Evolutionary conservation across 192 early-diverging fungal genomes (phyloP), one percentile per base, ranked within the genome.

Genomic region (Geranomyces variabilis): DNA sequence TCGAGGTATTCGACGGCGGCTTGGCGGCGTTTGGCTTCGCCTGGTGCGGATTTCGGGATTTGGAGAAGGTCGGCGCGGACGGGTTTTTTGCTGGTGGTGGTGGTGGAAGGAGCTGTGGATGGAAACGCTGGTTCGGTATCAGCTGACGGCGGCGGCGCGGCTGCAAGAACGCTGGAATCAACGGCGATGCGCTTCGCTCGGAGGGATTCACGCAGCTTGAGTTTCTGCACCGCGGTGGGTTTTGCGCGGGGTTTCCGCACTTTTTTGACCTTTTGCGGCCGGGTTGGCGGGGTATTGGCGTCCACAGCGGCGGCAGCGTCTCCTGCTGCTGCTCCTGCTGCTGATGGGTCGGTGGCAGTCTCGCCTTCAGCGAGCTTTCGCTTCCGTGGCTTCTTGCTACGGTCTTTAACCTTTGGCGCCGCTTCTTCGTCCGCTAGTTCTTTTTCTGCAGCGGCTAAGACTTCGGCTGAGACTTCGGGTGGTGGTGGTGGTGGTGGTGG

Each of bases 1-100:
- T 61, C 28, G 46, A 78, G 72, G 45, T 78, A 78, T 24, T 57
- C 66, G 30, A 78, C 30, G 4, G 77, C 71, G 1, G 59, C 67
- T 21, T 78, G 36, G 22, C 69, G 59, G 19, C 47, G 46, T 22
- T 71, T 72, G 5, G n/a, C 47, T 13, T 74, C 76, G 10, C 57
- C 57, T 17, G 72, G 28, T 6, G 51, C 51, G 21, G 51, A 53
- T 26, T 24, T 26, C 4, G 51, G 51, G 5, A 15, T 53, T 4
- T 4, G 4, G 3, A 53, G 51, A 3, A 53, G 51, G 26, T 53
- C 51, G 19, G 19, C 19, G 12, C 43, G 64, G 3, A 66, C 64
- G 43, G 41, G 60, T 0, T 36, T 36, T 62, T n/a, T n/a, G n/a
- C n/a, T 26, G 21, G 60, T 33, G 19, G 21, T 66, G 4, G 47